phyloP scores from a whole-genome alignment of 2,329 filamentous ascomycete species.

The Purpureocillium lavendulum region DNA sequence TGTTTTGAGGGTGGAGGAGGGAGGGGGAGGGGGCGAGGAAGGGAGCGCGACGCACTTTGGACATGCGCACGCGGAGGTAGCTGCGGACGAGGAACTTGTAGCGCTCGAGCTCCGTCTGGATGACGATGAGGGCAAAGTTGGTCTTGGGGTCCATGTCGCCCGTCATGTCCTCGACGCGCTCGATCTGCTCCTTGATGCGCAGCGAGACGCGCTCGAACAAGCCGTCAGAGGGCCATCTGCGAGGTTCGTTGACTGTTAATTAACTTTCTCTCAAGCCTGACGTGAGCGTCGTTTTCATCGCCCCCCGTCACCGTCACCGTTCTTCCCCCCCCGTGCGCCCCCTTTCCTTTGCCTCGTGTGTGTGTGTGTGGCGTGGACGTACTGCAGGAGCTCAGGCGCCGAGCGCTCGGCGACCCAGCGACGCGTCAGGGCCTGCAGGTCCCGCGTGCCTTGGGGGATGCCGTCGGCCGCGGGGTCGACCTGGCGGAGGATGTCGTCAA shows the following conservation, averaged over 20 bases:
- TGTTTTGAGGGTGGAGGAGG: neutral
- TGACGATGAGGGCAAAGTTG: slow-evolving; percentile 88
- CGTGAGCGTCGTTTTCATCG: too few species aligned
- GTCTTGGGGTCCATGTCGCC: slow-evolving; percentile 81
- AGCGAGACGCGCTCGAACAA: slow-evolving; percentile 78
- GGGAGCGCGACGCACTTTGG: slow-evolving; percentile 53
- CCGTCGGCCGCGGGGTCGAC: slow-evolving; percentile 53
- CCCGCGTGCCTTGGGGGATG: slow-evolving; percentile 53
- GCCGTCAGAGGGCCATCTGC: slow-evolving; percentile 58
- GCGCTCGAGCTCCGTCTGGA: slow-evolving; percentile 92
- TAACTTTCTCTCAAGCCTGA: too few species aligned
- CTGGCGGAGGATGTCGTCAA: slow-evolving; percentile 70
- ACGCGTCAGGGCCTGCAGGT: slow-evolving; percentile 83
- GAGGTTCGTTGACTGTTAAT: neutral
- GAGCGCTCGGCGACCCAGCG: slow-evolving; percentile 90
- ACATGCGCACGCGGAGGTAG: slow-evolving; percentile 74
- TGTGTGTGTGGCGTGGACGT: too few species aligned
- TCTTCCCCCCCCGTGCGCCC: too few species aligned
- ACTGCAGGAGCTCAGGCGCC: slow-evolving; percentile 81
- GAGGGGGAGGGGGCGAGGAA: neutral
- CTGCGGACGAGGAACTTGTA: slow-evolving; percentile 87
- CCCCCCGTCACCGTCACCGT: too few species aligned
- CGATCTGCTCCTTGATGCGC: slow-evolving; percentile 61
- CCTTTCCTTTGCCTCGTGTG: too few species aligned
- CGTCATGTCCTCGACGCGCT: slow-evolving; percentile 67